Base-by-base conservation (phyloP, 192 early-diverging fungal species). In the Umbelopsis isabellina region DNA sequence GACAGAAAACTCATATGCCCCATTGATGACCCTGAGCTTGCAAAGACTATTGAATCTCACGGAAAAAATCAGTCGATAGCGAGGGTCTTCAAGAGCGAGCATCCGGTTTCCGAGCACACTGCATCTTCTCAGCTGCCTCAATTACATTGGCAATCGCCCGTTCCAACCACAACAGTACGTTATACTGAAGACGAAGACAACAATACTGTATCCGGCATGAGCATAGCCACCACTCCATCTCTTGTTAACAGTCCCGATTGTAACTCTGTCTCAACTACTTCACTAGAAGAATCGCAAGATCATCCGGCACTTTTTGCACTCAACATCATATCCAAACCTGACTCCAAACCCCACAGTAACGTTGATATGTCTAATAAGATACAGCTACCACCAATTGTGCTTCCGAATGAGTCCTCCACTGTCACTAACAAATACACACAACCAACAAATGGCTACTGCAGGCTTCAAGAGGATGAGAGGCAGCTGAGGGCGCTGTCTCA, bases 1-100 rank as follows among this genome's bases (percentile, higher is more conserved):
- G 78, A 80, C 16, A 86, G 86, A 12, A 77, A 85, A 48, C 78
- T 97, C 66, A 67, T 84, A 61, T 89, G 87, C 13, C 95, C 95
- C 3, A 84, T 83, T 3, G 77, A 81, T 4, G 87, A 93, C 58
- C 84, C 87, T 25, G 76, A 77, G 49, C 86, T 95, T 41, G 81
- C 84, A 25, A 72, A 83, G 49, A 79, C 95, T 46, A 79, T 81
- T 33, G 87, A 94, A 55, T 89, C 90, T 4, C 85, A 81, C 51
- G 88, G 88, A 66, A 7, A 27, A 13, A 25, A 25, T 35, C 30
- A 61, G 30, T 61, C 16, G 0, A 12, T 35, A 35, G 33, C 13
- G 9, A 12, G 16, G 1, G 27, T 25, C 1, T 25, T 35, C 13
- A 35, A 61, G 25, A 16, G 12, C 2, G 15, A 61, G 27, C 2